Conservation (phyloP, 2,329 filamentous ascomycete genomes). For the Cladobotryum mycophilum region DNA sequence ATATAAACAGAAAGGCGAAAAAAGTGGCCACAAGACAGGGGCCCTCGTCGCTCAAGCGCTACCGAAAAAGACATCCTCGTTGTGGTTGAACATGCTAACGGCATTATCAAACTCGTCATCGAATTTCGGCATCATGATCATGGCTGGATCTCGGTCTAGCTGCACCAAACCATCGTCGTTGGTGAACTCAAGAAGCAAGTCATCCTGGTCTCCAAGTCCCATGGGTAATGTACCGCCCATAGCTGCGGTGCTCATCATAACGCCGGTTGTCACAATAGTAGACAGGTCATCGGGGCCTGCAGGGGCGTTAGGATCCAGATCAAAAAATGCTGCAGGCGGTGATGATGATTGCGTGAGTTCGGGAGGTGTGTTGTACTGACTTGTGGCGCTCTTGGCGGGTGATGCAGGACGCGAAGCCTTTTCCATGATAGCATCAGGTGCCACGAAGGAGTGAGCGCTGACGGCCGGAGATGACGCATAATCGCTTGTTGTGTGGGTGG, state of each 20-base stretch:
- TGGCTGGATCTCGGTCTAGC: slow-evolving; percentile 40
- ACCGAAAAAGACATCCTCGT: slow-evolving; percentile 48
- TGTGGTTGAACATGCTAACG: slow-evolving; percentile 45
- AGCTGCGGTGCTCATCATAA: slow-evolving; percentile 27
- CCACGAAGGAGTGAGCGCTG: slow-evolving; percentile 39
- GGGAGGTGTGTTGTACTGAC: slow-evolving; percentile 52
- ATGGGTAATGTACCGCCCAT: slow-evolving; percentile 28
- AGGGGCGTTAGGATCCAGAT: slow-evolving; percentile 36
- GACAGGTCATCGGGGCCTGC: slow-evolving; percentile 25
- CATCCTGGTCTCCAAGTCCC: slow-evolving; percentile 34
- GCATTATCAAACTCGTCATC: slow-evolving; percentile 46
- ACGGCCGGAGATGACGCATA: slow-evolving; percentile 33
- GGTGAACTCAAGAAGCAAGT: slow-evolving; percentile 38
- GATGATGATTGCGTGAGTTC: slow-evolving; percentile 57
- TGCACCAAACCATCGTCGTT: slow-evolving; percentile 37
- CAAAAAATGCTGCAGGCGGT: slow-evolving; percentile 43
- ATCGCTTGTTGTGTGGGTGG: slow-evolving; percentile 28
- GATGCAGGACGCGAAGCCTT: slow-evolving; percentile 35
- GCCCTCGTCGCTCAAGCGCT: no score
- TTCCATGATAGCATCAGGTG: slow-evolving; percentile 40
- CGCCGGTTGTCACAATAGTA: slow-evolving; percentile 23
- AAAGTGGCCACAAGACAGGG: no score
- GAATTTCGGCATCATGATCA: slow-evolving; percentile 48
- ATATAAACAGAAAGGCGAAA: background rate
- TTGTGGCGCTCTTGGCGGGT: slow-evolving; percentile 44